phyloP scores from a whole-genome alignment of 2,329 filamentous ascomycete species.

The Fusarium pseudonygamai region DNA sequence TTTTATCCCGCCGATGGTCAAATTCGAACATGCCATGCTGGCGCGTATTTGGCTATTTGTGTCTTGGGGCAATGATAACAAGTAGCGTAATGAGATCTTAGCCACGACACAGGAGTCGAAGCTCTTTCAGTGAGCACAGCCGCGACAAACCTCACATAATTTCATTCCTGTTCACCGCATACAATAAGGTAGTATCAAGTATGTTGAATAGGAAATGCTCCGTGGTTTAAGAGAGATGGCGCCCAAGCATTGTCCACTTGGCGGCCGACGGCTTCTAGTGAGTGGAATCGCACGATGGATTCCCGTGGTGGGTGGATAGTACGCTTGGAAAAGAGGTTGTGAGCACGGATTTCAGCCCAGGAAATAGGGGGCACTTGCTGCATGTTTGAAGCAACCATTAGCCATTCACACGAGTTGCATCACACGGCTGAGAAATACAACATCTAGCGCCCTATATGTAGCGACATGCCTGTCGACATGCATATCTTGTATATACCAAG shows the following conservation, averaged over 20 bases:
- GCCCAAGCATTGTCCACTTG: conserved; percentile 34
- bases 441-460: background rate
- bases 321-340: conserved; percentile 10
- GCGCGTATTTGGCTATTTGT: background rate
- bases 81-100: background rate
- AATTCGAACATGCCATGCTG: background rate
- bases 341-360: conserved; percentile 31
- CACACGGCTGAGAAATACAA: background rate
- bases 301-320: conserved; percentile 18
- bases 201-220: conserved; percentile 9
- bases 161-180: background rate
- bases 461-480: background rate
- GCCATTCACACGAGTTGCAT: background rate
- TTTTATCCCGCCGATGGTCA: background rate
- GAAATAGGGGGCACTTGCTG: conserved; percentile 21
- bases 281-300: conserved; percentile 29
- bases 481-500: background rate
- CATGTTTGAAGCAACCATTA: background rate
- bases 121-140: background rate
- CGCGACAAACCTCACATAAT: background rate
- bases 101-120: background rate
- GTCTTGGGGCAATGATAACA: background rate
- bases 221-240: conserved; percentile 11
- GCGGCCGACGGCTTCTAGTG: conserved; percentile 17
- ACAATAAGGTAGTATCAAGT: background rate